Evolutionary conservation across 139 green algal genomes (phyloP).

Genomic region (Eudorina sp.): DNA sequence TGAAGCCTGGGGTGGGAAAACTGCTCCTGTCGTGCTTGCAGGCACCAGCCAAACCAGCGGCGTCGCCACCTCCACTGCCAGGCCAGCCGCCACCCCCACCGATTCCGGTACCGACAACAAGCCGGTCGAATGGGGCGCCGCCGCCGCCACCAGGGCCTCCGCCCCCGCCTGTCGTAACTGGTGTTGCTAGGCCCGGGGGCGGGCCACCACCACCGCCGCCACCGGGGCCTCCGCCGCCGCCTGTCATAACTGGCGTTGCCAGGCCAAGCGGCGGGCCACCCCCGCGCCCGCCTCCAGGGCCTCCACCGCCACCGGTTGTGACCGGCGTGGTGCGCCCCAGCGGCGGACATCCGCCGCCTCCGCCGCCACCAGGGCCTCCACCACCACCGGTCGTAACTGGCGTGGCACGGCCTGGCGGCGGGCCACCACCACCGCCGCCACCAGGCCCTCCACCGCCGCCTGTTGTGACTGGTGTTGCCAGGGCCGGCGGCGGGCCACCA

Average conservation of each 20-base stretch:
- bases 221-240: not conserved
- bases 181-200: too few relatives aligned
- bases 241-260: too few relatives aligned
- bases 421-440: not conserved
- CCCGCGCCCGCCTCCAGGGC: not conserved
- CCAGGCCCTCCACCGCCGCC: conserved; percentile 3
- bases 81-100: conserved; percentile 7
- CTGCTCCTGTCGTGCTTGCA: too few relatives aligned
- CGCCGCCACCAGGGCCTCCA: conserved; percentile 8
- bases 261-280: too few relatives aligned
- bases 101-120: not conserved
- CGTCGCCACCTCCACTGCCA: not conserved
- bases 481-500: not conserved
- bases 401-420: not conserved
- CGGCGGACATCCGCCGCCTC: not conserved
- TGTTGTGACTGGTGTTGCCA: not conserved
- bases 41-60: too few relatives aligned
- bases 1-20: too few relatives aligned
- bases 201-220: not conserved
- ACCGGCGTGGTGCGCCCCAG: not conserved
- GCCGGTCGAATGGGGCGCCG: not conserved
- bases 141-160: conserved; percentile 20
- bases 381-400: not conserved
- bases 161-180: not conserved
- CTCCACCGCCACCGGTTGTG: not conserved